These are phyloP conservation scores for Cyclotella sp. DNA, from an alignment of 108 stramenopile species.

Conservation along the genomic window DNA sequence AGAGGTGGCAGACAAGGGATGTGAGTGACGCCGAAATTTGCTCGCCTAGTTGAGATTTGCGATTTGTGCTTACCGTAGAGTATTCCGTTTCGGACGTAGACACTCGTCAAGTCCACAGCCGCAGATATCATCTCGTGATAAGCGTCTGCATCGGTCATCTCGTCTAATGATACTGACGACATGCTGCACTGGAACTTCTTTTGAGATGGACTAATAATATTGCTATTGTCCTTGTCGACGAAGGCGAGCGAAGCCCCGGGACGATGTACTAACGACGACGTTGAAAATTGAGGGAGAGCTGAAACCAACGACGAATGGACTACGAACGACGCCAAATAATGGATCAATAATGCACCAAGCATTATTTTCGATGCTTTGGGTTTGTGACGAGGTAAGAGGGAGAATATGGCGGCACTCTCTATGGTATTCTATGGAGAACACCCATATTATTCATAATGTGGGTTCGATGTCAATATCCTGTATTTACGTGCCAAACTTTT, in stretches of 20 bases:
- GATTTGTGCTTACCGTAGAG: conserved; percentile 26
- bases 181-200: conserved; percentile 2
- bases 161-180: neutral
- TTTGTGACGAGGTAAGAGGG: too few species aligned
- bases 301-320: neutral
- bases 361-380: neutral
- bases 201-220: neutral
- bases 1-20: neutral
- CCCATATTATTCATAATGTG: too few species aligned
- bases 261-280: neutral
- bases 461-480: too few species aligned
- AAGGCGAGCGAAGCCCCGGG: neutral
- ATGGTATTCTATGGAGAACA: too few species aligned
- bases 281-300: neutral
- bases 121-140: conserved; percentile 67
- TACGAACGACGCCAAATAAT: neutral
- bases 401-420: too few species aligned
- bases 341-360: neutral
- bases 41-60: neutral
- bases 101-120: conserved; percentile 69
- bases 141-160: conserved; percentile 47
- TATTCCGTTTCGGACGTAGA: conserved; percentile 50
- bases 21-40: neutral
- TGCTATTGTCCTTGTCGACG: neutral
- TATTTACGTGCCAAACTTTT: too few species aligned